These are phyloP conservation scores for Capsicum rhomboideum DNA, from an alignment of 257 asterid species.

Conservation along the genomic window DNA sequence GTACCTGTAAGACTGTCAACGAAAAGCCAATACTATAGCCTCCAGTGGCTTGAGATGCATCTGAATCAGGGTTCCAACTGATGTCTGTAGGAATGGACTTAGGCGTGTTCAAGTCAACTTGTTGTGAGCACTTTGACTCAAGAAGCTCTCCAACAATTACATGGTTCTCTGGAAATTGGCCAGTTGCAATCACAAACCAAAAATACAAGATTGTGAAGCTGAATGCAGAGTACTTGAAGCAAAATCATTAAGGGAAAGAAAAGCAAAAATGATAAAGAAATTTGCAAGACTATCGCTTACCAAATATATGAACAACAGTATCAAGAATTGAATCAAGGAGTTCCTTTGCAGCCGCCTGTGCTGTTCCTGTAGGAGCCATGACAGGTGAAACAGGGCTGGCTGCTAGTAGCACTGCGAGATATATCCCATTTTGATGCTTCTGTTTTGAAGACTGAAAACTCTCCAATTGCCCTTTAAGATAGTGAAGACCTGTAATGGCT, in stretches of 20 bases:
- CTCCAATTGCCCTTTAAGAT: slow-evolving; percentile 62
- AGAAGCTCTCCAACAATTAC: slow-evolving; percentile 96
- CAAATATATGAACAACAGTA: slow-evolving; percentile 69
- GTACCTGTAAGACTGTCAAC: slow-evolving; percentile 93
- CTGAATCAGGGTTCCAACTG: slow-evolving; percentile 82
- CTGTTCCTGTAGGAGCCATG: slow-evolving; percentile 93
- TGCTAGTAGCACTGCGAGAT: slow-evolving; percentile 57
- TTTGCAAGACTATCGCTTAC: slow-evolving; percentile 34
- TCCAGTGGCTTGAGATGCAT: slow-evolving; percentile 76
- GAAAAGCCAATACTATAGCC: slow-evolving; percentile 92
- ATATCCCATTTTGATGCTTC: slow-evolving; percentile 69
- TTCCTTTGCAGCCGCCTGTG: slow-evolving; percentile 79
- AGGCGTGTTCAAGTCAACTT: slow-evolving; percentile 81
- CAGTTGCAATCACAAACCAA: slow-evolving; percentile 6
- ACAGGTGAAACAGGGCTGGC: slow-evolving; percentile 88
- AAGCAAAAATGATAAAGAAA: slow-evolving; percentile 5
- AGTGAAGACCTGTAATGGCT: slow-evolving; percentile 55
- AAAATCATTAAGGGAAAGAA: slow-evolving; percentile 13
- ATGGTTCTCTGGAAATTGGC: slow-evolving; percentile 74
- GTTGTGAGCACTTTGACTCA: slow-evolving; percentile 85
- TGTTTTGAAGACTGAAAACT: slow-evolving; percentile 56
- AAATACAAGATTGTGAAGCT: not conserved
- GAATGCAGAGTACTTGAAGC: not conserved
- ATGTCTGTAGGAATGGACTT: slow-evolving; percentile 60
- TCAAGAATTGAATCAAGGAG: slow-evolving; percentile 87